Conservation (phyloP, 2,329 filamentous ascomycete genomes). For the Arthrinium puccinioides region DNA sequence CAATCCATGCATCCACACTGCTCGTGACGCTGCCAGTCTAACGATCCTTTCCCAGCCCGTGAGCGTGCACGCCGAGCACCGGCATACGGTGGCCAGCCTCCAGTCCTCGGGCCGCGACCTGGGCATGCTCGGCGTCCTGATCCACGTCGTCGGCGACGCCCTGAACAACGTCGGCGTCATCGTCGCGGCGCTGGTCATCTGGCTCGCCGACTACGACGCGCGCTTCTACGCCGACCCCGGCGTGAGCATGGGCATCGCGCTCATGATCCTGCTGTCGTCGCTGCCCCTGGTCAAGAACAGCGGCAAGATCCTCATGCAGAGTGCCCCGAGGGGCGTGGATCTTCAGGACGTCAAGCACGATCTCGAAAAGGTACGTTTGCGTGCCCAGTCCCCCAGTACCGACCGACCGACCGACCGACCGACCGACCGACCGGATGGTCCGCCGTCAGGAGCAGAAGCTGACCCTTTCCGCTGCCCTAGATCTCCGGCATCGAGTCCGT, state of each 20-base stretch:
- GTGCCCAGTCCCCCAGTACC: neutral
- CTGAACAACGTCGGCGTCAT: slow-evolving; percentile 74
- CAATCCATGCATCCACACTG: too few relatives aligned
- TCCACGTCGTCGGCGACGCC: slow-evolving; percentile 67
- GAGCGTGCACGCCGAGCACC: slow-evolving; percentile 40
- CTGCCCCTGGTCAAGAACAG: slow-evolving; percentile 54
- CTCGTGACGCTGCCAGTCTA: too few relatives aligned
- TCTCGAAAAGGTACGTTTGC: slow-evolving; percentile 48
- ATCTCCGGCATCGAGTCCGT: slow-evolving; percentile 60
- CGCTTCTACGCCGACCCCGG: slow-evolving; percentile 68
- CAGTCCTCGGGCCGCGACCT: slow-evolving; percentile 45
- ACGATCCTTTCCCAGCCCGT: slow-evolving; percentile 14
- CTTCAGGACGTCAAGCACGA: slow-evolving; percentile 60
- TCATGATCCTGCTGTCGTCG: slow-evolving; percentile 64
- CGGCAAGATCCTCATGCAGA: slow-evolving; percentile 62
- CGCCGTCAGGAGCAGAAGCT: slow-evolving; percentile 4
- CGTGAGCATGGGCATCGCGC: slow-evolving; percentile 59
- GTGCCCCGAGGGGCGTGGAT: slow-evolving; percentile 52
- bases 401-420: neutral
- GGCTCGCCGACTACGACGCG: slow-evolving; percentile 48
- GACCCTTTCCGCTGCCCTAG: slow-evolving; percentile 24
- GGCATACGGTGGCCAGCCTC: slow-evolving; percentile 29
- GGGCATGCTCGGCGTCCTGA: slow-evolving; percentile 63
- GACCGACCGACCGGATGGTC: too few relatives aligned
- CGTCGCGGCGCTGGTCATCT: slow-evolving; percentile 60